Evolutionary conservation across 116 monocot genomes (phyloP).

Genomic region (Zostera marina): DNA sequence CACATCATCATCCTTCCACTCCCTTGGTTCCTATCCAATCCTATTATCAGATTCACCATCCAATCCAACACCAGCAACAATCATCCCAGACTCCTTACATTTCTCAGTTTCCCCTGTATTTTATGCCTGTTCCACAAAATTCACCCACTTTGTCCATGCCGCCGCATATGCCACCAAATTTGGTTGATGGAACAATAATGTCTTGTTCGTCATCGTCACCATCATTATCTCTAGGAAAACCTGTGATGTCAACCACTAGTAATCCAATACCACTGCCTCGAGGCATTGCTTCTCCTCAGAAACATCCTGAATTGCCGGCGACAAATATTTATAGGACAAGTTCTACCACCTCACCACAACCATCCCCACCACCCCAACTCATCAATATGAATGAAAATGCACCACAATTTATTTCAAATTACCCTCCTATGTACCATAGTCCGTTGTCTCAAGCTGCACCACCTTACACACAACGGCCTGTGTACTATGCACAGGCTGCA

Average conservation of each 20-base stretch:
- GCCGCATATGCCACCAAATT: conserved; percentile 3
- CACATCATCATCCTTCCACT: conserved; percentile 2
- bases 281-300: not conserved
- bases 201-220: conserved; percentile 7
- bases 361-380: conserved; percentile 9
- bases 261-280: conserved; percentile 2
- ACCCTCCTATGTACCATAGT: conserved; percentile 27
- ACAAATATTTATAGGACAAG: conserved; percentile 17
- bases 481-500: conserved; percentile 10
- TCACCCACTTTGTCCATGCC: conserved; percentile 16
- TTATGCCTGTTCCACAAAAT: conserved; percentile 39
- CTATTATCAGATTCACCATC: conserved; percentile 15
- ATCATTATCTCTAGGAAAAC: conserved; percentile 1
- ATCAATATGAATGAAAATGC: conserved; percentile 22
- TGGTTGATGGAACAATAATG: conserved; percentile 3
- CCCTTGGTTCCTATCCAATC: conserved; percentile 8
- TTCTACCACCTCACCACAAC: conserved; percentile 8
- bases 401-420: conserved; percentile 11
- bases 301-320: conserved; percentile 9
- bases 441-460: conserved; percentile 21
- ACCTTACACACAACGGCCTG: conserved; percentile 9
- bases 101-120: conserved; percentile 50
- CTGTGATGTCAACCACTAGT: not conserved
- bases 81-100: conserved; percentile 19
- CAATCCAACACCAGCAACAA: conserved; percentile 18